Evolutionary conservation across 2,329 filamentous ascomycete genomes (phyloP), one percentile per base, ranked within the genome.

Genomic region (Diplodia sapinea): DNA sequence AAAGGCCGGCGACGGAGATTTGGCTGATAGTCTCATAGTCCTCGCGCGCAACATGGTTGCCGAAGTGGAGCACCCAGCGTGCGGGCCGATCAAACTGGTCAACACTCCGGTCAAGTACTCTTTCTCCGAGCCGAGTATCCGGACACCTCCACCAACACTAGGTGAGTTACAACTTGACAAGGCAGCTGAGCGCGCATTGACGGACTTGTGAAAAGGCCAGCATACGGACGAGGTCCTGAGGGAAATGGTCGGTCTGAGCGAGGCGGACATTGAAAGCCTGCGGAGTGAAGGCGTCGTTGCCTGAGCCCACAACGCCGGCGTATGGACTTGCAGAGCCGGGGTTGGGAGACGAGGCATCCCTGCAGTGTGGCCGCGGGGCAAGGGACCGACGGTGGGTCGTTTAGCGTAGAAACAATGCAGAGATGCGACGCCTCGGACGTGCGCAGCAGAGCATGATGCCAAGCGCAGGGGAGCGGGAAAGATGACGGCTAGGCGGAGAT

Each of bases 41-140:
- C 80, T 82, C 66, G 94, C 94, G 26, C 87, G 95, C 68, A 86
- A 89, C 69, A 99, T 99, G 95, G 91, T 99, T 1, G 87, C 92
- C 15, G 91, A 97, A 75, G 83, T 97, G 54, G 87, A 97, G 0
- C 95, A 99, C 76, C 87, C 87, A 5, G 83, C 85, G 8, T 98
- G 94, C 77, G 95, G 95, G 0, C 86, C 89, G 0, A 90, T 99
- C 70, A 94, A 93, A 79, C 82, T 99, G 75, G 90, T 99, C 65
- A 97, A 96, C 74, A 96, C 93, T 0, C 95, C 95, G 0, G 89
- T 99, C 68, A 99, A 99, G 78, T 96, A 93, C 78, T 97, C 93
- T 5, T 88, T 94, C 72, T 91, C 90, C 31, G 88, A 86, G 72
- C 93, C 94, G 0, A 86, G 88, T 3, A 88, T 96, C 49, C 85